Evolutionary conservation across 805 yeast genomes (phyloP).

Genomic region (Ogataea allantospora): DNA sequence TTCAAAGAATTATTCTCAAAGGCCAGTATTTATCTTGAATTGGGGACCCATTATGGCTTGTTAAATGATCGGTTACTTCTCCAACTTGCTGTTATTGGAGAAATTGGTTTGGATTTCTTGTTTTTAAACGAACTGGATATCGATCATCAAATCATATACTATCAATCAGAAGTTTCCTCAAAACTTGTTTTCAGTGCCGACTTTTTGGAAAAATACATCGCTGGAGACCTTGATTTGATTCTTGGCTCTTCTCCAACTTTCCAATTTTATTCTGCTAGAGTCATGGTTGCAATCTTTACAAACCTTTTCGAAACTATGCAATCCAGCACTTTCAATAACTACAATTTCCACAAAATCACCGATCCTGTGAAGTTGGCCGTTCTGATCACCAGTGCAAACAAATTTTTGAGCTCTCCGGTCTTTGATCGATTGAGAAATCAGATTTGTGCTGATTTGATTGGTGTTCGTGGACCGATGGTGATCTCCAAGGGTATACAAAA

Average conservation of each 20-base stretch:
- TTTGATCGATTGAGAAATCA: conserved; percentile 56
- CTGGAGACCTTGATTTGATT: not conserved
- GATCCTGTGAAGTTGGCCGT: conserved; percentile 38
- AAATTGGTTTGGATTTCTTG: conserved; percentile 3
- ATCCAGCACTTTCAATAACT: conserved; percentile 18
- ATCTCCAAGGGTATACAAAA: conserved; percentile 42
- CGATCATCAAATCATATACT: not conserved
- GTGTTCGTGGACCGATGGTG: conserved; percentile 45
- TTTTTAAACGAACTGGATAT: conserved; percentile 2
- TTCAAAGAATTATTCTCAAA: conserved; percentile 2
- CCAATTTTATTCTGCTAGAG: conserved; percentile 4
- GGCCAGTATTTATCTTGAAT: conserved; percentile 5
- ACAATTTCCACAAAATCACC: conserved; percentile 34
- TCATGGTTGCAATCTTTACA: not conserved
- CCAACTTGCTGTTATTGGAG: conserved; percentile 6
- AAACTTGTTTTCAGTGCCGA: not conserved
- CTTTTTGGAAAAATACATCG: not conserved
- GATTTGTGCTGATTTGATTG: conserved; percentile 64
- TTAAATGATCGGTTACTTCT: conserved; percentile 18
- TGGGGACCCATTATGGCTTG: conserved; percentile 3
- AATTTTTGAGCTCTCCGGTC: conserved; percentile 35
- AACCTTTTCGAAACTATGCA: conserved; percentile 25
- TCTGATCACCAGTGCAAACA: conserved; percentile 35
- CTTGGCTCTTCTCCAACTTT: not conserved
- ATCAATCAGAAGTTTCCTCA: not conserved